These are phyloP conservation scores for Microstegium vimineum DNA, from an alignment of 176 grass and related monocot species.

Conservation along the genomic window DNA sequence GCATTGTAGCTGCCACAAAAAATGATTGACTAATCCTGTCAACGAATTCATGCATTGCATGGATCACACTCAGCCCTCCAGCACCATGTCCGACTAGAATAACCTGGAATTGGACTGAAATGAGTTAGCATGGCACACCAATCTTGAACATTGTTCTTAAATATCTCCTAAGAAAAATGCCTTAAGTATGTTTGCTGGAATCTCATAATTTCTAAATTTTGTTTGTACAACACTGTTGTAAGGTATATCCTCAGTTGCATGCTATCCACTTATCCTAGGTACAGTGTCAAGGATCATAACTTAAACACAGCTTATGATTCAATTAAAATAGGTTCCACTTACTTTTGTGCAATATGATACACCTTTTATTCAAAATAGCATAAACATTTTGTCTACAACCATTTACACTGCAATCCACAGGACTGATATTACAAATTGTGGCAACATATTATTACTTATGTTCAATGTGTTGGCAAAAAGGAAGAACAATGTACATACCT, in stretches of 20 bases:
- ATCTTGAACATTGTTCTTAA: background rate
- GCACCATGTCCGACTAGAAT: conserved; percentile 56
- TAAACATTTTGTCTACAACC: too few relatives aligned
- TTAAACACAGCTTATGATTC: background rate
- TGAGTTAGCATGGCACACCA: background rate
- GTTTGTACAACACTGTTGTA: background rate
- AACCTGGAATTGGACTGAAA: conserved; percentile 29
- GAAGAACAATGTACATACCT: conserved; percentile 7
- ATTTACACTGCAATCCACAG: too few relatives aligned
- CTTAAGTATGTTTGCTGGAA: background rate
- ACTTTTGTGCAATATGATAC: too few relatives aligned
- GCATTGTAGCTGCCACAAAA: conserved; percentile 67
- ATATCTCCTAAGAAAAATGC: background rate
- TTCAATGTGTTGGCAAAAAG: too few relatives aligned
- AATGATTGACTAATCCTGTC: conserved; percentile 46
- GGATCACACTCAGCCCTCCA: conserved; percentile 56
- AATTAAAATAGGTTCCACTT: too few relatives aligned
- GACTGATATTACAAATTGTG: too few relatives aligned
- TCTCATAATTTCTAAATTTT: background rate
- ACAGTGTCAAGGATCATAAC: background rate
- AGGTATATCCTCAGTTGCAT: background rate
- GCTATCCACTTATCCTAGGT: background rate
- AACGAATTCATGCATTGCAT: conserved; percentile 51
- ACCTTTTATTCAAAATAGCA: too few relatives aligned
- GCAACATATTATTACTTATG: too few relatives aligned